phyloP scores from a whole-genome alignment of 1,284 basidiomycete genomes.

The Rugiboletus extremiorientalis region DNA sequence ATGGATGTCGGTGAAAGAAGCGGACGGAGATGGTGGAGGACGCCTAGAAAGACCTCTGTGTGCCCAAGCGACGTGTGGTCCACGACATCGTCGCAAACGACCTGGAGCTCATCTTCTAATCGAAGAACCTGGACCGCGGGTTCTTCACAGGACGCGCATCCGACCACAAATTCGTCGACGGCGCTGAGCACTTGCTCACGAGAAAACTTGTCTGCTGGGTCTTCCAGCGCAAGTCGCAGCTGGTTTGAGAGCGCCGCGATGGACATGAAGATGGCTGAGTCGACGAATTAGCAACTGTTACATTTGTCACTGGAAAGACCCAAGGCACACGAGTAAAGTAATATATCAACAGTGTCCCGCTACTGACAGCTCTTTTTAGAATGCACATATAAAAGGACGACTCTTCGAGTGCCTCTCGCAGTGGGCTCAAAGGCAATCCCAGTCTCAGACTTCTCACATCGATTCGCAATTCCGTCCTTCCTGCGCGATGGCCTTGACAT shows the following conservation, averaged over 20 bases:
- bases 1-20: slow-evolving; percentile 62
- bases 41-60: slow-evolving; percentile 61
- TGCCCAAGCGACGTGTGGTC: slow-evolving; percentile 62
- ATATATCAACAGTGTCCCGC: background rate
- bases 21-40: slow-evolving; percentile 60
- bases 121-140: slow-evolving; percentile 44
- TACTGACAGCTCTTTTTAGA: background rate
- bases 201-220: slow-evolving; percentile 38
- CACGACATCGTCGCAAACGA: slow-evolving; percentile 58
- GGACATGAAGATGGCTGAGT: slow-evolving; percentile 31
- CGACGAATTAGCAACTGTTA: slow-evolving; percentile 13
- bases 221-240: slow-evolving; percentile 55
- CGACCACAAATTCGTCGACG: slow-evolving; percentile 54
- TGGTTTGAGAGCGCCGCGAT: slow-evolving; percentile 47
- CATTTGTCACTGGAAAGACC: background rate
- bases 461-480: slow-evolving; percentile 38
- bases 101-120: slow-evolving; percentile 66
- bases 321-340: slow-evolving; percentile 1
- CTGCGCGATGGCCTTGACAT: too few relatives aligned
- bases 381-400: background rate
- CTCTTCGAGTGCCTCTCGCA: slow-evolving; percentile 9
- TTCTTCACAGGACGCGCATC: slow-evolving; percentile 47
- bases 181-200: slow-evolving; percentile 46
- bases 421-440: slow-evolving; percentile 19
- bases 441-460: slow-evolving; percentile 32